Conservation (phyloP, 768 basidiomycete species). For the Dioszegia crocea region DNA sequence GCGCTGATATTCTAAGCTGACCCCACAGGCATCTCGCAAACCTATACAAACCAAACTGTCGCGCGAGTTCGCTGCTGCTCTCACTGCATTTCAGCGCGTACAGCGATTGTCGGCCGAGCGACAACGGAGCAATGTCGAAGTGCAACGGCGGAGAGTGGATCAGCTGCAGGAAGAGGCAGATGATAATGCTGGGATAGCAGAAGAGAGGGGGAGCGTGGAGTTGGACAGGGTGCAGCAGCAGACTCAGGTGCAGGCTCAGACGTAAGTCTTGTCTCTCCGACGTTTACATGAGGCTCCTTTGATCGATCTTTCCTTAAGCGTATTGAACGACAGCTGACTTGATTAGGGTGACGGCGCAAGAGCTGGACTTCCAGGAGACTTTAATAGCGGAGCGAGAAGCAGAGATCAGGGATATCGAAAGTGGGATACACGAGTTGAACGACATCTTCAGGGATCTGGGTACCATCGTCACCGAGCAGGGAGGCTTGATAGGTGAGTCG, state of each 20-base stretch:
- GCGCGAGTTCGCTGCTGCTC: conserved; percentile 81
- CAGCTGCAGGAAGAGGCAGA: conserved; percentile 55
- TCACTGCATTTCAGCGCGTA: conserved; percentile 86
- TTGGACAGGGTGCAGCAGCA: conserved; percentile 43
- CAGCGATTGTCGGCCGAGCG: conserved; percentile 84
- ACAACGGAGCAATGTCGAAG: conserved; percentile 82
- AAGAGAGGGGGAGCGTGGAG: conserved; percentile 37
- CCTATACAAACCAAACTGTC: conserved; percentile 78
- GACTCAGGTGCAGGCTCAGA: conserved; percentile 43
- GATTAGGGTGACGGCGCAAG: conserved; percentile 51
- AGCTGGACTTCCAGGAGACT: conserved; percentile 92
- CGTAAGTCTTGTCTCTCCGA: conserved; percentile 20
- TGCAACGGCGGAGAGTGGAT: conserved; percentile 77
- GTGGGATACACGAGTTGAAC: conserved; percentile 88
- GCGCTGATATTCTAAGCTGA: neutral
- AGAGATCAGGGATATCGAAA: conserved; percentile 94
- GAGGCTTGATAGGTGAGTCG: conserved; percentile 82
- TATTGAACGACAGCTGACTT: neutral
- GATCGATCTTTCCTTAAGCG: too few species aligned
- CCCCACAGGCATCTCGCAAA: conserved; percentile 36
- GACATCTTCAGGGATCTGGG: conserved; percentile 97
- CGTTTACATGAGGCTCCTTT: too few species aligned
- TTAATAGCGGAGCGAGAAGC: conserved; percentile 88
- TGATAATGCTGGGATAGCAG: neutral
- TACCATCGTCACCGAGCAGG: conserved; percentile 89